Conservation (phyloP, 441 rosid genomes). For the Eutrema salsugineum region DNA sequence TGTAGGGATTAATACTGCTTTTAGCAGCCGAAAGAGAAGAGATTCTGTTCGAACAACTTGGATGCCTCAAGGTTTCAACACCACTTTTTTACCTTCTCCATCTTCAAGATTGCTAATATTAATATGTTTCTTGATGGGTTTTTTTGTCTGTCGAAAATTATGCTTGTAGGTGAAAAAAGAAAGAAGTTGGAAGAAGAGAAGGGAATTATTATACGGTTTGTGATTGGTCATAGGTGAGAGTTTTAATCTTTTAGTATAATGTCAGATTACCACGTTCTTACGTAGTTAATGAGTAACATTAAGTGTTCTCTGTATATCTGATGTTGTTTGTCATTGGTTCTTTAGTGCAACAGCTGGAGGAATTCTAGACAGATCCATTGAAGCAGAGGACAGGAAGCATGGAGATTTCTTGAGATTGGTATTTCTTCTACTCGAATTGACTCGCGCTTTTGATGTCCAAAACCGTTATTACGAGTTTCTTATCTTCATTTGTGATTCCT, state of each 20-base stretch:
- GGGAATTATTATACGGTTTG: slow-evolving; percentile 71
- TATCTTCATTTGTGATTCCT: not conserved
- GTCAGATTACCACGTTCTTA: not conserved
- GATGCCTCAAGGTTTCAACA: slow-evolving; percentile 35
- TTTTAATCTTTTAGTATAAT: not conserved
- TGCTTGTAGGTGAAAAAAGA: slow-evolving; percentile 26
- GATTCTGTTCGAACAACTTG: slow-evolving; percentile 37
- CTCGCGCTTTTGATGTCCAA: not conserved
- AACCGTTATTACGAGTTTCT: not conserved
- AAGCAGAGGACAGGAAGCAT: slow-evolving; percentile 86
- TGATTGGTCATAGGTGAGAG: slow-evolving; percentile 78
- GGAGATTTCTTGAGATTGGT: slow-evolving; percentile 92
- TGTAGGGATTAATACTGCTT: slow-evolving; percentile 36
- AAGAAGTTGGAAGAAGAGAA: slow-evolving; percentile 67
- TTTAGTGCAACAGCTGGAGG: slow-evolving; percentile 85
- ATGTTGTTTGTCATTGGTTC: not conserved
- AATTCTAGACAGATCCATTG: slow-evolving; percentile 83
- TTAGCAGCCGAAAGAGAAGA: slow-evolving; percentile 34
- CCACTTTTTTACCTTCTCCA: not conserved
- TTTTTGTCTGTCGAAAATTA: not conserved
- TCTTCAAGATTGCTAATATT: not conserved
- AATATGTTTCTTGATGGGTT: not conserved
- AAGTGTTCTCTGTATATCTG: not conserved
- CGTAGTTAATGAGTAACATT: not conserved
- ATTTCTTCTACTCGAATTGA: not conserved